These are phyloP conservation scores for Firmiana major DNA, from an alignment of 345 rosid species.

Conservation along the genomic window DNA sequence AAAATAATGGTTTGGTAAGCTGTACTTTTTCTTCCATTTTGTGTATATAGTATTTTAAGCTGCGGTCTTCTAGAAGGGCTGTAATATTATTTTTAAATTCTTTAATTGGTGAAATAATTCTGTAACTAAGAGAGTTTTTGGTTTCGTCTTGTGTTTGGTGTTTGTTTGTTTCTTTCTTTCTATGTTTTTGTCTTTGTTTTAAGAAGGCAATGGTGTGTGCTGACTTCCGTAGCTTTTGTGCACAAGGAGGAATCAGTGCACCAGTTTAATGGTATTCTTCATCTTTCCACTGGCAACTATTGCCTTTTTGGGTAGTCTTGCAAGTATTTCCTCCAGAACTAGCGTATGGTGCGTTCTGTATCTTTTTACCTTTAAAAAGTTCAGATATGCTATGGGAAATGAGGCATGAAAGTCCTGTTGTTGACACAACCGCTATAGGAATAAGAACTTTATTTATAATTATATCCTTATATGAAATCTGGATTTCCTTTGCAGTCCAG, in stretches of 20 bases:
- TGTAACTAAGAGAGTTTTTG: conserved; percentile 79
- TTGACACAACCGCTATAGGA: neutral
- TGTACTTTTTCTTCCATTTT: conserved; percentile 34
- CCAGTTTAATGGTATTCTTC: conserved; percentile 81
- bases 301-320: conserved; percentile 81
- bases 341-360: conserved; percentile 29
- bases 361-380: conserved; percentile 18
- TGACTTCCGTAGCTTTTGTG: conserved; percentile 84
- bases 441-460: conserved; percentile 10
- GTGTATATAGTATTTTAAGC: conserved; percentile 35
- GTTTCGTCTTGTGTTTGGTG: conserved; percentile 62
- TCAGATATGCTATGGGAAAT: conserved; percentile 21
- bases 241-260: conserved; percentile 85
- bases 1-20: conserved; percentile 93
- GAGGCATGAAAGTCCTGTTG: conserved; percentile 11
- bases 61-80: conserved; percentile 37
- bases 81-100: conserved; percentile 34
- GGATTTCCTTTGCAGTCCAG: conserved; percentile 53
- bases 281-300: conserved; percentile 75
- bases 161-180: conserved; percentile 76
- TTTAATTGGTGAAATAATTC: conserved; percentile 56
- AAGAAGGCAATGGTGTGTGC: conserved; percentile 91
- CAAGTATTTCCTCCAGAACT: conserved; percentile 40
- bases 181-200: conserved; percentile 66
- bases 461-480: conserved; percentile 16